These are phyloP conservation scores for Euphorbia schlechtendalii DNA, from an alignment of 441 rosid genomes.

Conservation along the genomic window DNA sequence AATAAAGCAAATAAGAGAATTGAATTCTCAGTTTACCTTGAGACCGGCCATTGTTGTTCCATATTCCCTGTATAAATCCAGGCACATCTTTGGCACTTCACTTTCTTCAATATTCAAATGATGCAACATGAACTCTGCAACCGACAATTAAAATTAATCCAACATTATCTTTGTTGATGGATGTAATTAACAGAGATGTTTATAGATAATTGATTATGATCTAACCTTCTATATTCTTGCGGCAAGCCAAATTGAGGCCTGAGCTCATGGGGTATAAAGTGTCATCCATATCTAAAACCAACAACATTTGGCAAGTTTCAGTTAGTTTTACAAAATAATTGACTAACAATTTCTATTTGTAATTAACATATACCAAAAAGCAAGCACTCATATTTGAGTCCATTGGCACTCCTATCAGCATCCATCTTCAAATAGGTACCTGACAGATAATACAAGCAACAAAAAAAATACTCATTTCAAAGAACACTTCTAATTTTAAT, in stretches of 20 bases:
- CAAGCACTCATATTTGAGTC: conserved; percentile 62
- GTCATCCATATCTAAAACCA: conserved; percentile 78
- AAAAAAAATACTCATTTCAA: no score
- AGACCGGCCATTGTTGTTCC: conserved; percentile 99
- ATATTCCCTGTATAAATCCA: conserved; percentile 63
- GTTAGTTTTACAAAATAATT: not conserved
- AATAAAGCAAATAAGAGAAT: no score
- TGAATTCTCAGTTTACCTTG: conserved; percentile 51
- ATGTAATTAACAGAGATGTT: no score
- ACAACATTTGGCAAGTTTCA: not conserved
- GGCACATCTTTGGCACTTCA: conserved; percentile 55
- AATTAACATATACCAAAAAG: conserved; percentile 53
- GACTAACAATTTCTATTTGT: not conserved
- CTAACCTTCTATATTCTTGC: conserved; percentile 82
- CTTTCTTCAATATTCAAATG: conserved; percentile 57
- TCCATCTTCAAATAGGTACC: conserved; percentile 46
- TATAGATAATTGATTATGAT: conserved; percentile 13
- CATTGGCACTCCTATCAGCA: conserved; percentile 27
- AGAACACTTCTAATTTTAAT: no score
- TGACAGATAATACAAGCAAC: no score
- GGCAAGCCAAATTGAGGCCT: conserved; percentile 56
- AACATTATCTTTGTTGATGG: no score
- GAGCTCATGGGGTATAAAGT: conserved; percentile 72
- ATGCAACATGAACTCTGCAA: conserved; percentile 69
- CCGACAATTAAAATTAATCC: not conserved